Evolutionary conservation across 108 stramenopile genomes (phyloP).

Genomic region (Phaeodactylum tricornutum): DNA sequence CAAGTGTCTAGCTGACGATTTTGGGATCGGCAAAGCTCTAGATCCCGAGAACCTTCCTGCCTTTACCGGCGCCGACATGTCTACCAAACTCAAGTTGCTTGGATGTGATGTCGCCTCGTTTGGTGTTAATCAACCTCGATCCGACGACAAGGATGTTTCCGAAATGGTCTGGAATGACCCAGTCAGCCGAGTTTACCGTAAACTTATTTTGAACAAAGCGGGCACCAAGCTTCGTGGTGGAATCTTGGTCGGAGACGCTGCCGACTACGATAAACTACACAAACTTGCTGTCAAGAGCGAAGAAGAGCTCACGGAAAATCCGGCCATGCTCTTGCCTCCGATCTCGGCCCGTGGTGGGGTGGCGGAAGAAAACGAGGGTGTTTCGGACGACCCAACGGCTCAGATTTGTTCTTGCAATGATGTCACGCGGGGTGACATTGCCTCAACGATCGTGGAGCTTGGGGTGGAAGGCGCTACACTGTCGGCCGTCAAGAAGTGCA

Average conservation of each 20-base stretch:
- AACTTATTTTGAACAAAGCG: slow-evolving; percentile 90
- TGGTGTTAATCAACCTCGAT: slow-evolving; percentile 77
- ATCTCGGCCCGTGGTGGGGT: slow-evolving; percentile 38
- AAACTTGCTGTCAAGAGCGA: slow-evolving; percentile 58
- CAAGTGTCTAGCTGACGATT: slow-evolving; percentile 54
- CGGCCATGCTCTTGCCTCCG: slow-evolving; percentile 63
- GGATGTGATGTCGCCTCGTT: slow-evolving; percentile 93
- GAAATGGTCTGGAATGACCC: slow-evolving; percentile 89
- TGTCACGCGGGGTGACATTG: slow-evolving; percentile 72
- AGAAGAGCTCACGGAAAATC: slow-evolving; percentile 52
- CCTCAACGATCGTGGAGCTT: slow-evolving; percentile 48
- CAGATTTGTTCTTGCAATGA: slow-evolving; percentile 93
- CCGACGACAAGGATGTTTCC: slow-evolving; percentile 72
- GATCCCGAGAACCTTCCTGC: slow-evolving; percentile 27
- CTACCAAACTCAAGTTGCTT: slow-evolving; percentile 91
- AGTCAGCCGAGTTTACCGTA: slow-evolving; percentile 77
- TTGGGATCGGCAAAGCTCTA: slow-evolving; percentile 31
- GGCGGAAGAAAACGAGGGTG: slow-evolving; percentile 37
- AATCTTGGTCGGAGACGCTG: slow-evolving; percentile 88
- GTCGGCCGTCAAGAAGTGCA: slow-evolving; percentile 71
- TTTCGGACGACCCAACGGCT: slow-evolving; percentile 48
- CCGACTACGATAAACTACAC: slow-evolving; percentile 77
- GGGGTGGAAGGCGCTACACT: slow-evolving; percentile 67
- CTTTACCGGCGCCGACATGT: slow-evolving; percentile 88
- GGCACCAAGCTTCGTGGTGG: slow-evolving; percentile 83